Conservation (phyloP, 2,329 filamentous ascomycete species). For the Neopestalotiopsis sp. region DNA sequence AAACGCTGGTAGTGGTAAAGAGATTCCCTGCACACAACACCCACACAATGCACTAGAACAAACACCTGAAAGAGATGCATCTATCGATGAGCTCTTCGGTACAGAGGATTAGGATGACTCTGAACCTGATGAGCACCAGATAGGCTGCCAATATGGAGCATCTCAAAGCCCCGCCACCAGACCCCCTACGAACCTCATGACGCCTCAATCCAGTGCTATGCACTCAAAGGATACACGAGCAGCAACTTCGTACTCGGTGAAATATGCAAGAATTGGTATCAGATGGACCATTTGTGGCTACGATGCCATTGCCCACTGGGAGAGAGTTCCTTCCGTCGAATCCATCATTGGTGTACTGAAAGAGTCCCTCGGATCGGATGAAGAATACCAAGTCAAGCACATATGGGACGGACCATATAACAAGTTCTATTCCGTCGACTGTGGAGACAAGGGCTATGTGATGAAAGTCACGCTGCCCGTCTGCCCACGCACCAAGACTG, state of each 20-base stretch:
- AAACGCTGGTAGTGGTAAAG: too few species aligned
- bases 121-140: too few species aligned
- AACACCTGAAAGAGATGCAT: too few species aligned
- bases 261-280: not conserved
- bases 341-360: slow-evolving; percentile 29
- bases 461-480: slow-evolving; percentile 33
- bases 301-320: slow-evolving; percentile 21
- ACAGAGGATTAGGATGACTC: too few species aligned
- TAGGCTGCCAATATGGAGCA: too few species aligned
- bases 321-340: slow-evolving; percentile 25
- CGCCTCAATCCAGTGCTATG: not conserved
- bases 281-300: slow-evolving; percentile 4
- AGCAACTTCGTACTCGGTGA: not conserved
- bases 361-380: slow-evolving; percentile 17
- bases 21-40: too few species aligned
- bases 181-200: not conserved
- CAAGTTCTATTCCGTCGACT: slow-evolving; percentile 30
- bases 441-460: slow-evolving; percentile 35
- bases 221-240: not conserved
- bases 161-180: too few species aligned
- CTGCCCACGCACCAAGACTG: slow-evolving; percentile 31
- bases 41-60: too few species aligned
- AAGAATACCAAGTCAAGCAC: slow-evolving; percentile 25
- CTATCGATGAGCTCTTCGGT: too few species aligned
- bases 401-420: slow-evolving; percentile 27